These are phyloP conservation scores for Chrysochromulina tobinii DNA, from an alignment of 78 protist genomes.

Conservation along the genomic window DNA sequence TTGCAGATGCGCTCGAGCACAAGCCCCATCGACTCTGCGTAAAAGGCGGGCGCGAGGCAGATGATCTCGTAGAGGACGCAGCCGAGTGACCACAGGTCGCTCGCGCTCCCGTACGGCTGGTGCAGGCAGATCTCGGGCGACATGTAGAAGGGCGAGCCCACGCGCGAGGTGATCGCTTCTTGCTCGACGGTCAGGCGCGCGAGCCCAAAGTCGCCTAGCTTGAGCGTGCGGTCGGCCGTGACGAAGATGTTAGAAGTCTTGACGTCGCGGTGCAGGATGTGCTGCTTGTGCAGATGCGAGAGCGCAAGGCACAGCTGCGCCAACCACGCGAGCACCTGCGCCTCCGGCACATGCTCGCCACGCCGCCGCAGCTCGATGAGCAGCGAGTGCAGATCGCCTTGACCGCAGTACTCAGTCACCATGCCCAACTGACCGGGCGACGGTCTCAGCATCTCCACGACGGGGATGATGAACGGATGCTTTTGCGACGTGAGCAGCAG, in stretches of 20 bases:
- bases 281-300: conserved; percentile 33
- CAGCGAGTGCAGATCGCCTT: not conserved
- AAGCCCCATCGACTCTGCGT: not conserved
- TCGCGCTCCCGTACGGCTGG: not conserved
- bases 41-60: not conserved
- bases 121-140: conserved; percentile 57
- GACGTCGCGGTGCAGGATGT: conserved; percentile 44
- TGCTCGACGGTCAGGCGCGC: not conserved
- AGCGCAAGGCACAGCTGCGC: conserved; percentile 32
- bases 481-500: too few species aligned
- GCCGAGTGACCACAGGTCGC: conserved; percentile 30
- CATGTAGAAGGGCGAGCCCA: conserved; percentile 70
- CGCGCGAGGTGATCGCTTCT: conserved; percentile 19
- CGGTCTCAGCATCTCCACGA: too few species aligned
- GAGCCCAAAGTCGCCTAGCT: conserved; percentile 25
- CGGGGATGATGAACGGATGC: too few species aligned
- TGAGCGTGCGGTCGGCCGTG: not conserved
- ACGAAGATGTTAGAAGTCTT: conserved; percentile 57
- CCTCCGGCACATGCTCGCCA: not conserved
- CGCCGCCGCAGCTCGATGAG: not conserved
- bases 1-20: not conserved
- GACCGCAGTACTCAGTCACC: not conserved
- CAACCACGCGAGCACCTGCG: conserved; percentile 23
- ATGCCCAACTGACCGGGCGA: not conserved
- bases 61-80: not conserved